Conservation (phyloP, 2,329 filamentous ascomycete genomes). For the Stemphylium lycopersici region DNA sequence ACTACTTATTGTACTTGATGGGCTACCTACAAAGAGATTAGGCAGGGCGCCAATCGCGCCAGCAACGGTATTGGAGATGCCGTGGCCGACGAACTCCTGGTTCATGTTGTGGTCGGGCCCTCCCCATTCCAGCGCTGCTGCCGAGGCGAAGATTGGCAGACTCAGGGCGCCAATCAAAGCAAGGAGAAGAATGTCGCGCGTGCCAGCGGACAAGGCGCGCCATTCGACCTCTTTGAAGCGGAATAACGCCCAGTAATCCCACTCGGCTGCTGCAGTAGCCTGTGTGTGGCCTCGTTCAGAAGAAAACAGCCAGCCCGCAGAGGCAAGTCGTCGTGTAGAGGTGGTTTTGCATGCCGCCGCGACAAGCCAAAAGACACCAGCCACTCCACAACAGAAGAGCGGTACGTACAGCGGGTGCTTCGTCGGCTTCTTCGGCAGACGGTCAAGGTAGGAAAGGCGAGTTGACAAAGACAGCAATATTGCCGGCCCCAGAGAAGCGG, state of each 20-base stretch:
- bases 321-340: not conserved
- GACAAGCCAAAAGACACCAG: not conserved
- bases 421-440: not conserved
- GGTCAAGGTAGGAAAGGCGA: not conserved
- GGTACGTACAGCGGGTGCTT: not conserved
- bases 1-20: not conserved
- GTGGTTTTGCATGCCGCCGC: not conserved
- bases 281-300: not conserved
- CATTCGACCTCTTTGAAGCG: not conserved
- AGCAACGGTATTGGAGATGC: not conserved
- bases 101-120: not conserved
- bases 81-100: not conserved
- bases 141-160: not conserved
- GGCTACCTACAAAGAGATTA: not conserved
- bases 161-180: not conserved
- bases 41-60: not conserved
- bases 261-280: not conserved
- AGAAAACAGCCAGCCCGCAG: not conserved
- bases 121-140: not conserved
- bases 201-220: not conserved
- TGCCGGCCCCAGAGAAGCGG: not conserved
- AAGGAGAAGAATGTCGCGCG: not conserved
- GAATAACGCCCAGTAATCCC: not conserved
- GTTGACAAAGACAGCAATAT: not conserved
- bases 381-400: not conserved